A percentile compares a stretch with the other conserved stretches of the same genome.
phyloP scores from a whole-genome alignment of 768 basidiomycete genomes.

The Jaapia argillacea region DNA sequence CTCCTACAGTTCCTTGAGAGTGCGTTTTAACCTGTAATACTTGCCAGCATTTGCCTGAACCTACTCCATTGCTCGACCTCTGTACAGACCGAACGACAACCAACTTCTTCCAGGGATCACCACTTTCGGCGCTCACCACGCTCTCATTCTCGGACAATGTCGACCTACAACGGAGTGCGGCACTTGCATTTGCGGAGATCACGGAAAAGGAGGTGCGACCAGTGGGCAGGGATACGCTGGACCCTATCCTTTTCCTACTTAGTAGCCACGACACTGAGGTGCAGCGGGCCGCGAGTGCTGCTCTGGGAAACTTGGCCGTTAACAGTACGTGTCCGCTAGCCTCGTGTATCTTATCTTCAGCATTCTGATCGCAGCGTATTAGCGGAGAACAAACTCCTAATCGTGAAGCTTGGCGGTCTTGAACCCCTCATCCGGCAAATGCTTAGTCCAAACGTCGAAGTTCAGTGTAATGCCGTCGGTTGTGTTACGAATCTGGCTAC shows the following conservation, averaged over 20 bases:
- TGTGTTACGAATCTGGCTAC: conserved; percentile 98
- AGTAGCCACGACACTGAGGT: conserved; percentile 98
- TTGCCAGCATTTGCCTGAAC: conserved; percentile 2
- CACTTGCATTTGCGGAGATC: conserved; percentile 97
- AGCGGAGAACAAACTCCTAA: conserved; percentile 99
- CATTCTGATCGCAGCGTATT: background rate
- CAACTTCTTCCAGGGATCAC: conserved; percentile 95
- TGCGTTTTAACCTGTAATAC: conserved; percentile 28
- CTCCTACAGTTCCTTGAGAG: conserved; percentile 96
- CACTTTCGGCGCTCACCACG: conserved; percentile 88
- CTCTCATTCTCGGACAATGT: conserved; percentile 99
- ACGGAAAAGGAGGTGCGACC: conserved; percentile 99
- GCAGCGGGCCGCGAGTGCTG: conserved; percentile 95
- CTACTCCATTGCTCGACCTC: conserved; percentile 1
- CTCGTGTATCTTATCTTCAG: background rate
- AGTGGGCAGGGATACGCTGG: conserved; percentile 93
- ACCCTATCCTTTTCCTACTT: conserved; percentile 94
- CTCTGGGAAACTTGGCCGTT: conserved; percentile 94
- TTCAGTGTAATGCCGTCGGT: conserved; percentile 98
- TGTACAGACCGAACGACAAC: conserved; percentile 85
- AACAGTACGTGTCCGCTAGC: conserved; percentile 79
- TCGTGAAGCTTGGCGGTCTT: conserved; percentile 94
- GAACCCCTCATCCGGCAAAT: conserved; percentile 98
- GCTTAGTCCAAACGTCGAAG: conserved; percentile 97
- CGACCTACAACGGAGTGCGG: conserved; percentile 95